Evolutionary conservation across 2,329 filamentous ascomycete species (phyloP), one percentile per base, ranked within the genome.

Genomic region (Gaeumannomyces tritici): DNA sequence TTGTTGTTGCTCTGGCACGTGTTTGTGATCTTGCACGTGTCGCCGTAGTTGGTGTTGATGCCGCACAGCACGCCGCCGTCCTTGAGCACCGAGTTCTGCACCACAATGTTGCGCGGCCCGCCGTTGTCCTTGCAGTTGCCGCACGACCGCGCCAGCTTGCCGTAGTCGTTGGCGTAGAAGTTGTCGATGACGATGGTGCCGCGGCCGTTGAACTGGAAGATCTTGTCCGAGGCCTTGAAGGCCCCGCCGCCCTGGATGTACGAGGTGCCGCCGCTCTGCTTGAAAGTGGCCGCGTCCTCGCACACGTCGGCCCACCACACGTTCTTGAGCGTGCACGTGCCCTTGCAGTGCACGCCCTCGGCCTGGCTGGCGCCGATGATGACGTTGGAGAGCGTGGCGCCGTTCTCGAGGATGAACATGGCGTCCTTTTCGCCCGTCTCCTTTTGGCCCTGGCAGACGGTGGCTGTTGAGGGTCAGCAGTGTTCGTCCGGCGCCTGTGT

Each of bases 361-460:
- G 76, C 74, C 64, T 80, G 73, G 65, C 78, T 75, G 18, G 75
- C 73, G 18, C 80, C 79, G 61, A 82, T 80, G 67, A 83, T 79
- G 66, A 78, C 79, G 67, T 83, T 82, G 67, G 73, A 77, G 24
- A 83, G 71, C 27, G 75, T 79, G n/a, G 75, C 80, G 54, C 80
- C 80, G 57, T 77, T 72, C 68, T 77, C 73, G 61, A 83, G 71
- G 62, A 79, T 72, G 75, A 83, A 83, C 64, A 83, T 78, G 31
- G 80, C 78, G 65, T 78, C 71, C 29, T 65, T 63, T 24, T 72
- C 70, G 24, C 70, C 70, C 27, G 64, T 65, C 61, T 67, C 65
- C 0, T 11, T 28, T 55, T 68, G 67, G 24, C 60, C 66, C 24
- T 59, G 60, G 63, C 67, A 68, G 6, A 61, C 60, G 29, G 31